phyloP scores from a whole-genome alignment of 208 protist species.

The Angomonas deanei region DNA sequence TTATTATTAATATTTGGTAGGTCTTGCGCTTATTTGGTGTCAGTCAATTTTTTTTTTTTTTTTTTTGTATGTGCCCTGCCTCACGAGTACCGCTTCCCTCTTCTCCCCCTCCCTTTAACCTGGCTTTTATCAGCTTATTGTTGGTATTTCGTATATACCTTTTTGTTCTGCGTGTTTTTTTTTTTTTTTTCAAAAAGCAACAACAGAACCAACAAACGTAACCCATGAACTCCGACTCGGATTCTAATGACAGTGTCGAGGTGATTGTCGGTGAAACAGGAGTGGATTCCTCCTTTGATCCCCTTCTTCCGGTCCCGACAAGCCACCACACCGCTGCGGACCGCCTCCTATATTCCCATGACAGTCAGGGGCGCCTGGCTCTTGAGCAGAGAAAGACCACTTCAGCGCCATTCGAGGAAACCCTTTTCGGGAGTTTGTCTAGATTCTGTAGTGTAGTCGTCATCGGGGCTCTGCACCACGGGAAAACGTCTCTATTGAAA shows the following conservation, averaged over 20 bases:
- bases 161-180: neutral
- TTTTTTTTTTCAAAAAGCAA: neutral
- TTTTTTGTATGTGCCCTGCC: no score
- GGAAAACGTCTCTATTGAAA: constrained; percentile 97
- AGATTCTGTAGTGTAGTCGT: constrained; percentile 94
- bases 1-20: no score
- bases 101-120: no score
- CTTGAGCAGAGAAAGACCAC: neutral
- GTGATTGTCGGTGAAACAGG: constrained; percentile 74
- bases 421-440: constrained; percentile 27
- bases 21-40: no score
- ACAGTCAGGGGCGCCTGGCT: no score
- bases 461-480: constrained; percentile 94
- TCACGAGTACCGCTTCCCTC: no score
- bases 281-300: constrained; percentile 35
- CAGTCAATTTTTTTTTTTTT: no score
- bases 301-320: neutral
- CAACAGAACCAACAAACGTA: neutral
- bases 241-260: constrained; percentile 80
- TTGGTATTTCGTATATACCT: neutral
- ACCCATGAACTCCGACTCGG: constrained; percentile 12
- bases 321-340: constrained; percentile 6
- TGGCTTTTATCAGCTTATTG: no score
- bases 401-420: no score
- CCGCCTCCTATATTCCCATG: constrained; percentile 31